Evolutionary conservation across 192 early-diverging fungal species (phyloP), one percentile per base, ranked within the genome.

Genomic region (Umbelopsis isabellina): DNA sequence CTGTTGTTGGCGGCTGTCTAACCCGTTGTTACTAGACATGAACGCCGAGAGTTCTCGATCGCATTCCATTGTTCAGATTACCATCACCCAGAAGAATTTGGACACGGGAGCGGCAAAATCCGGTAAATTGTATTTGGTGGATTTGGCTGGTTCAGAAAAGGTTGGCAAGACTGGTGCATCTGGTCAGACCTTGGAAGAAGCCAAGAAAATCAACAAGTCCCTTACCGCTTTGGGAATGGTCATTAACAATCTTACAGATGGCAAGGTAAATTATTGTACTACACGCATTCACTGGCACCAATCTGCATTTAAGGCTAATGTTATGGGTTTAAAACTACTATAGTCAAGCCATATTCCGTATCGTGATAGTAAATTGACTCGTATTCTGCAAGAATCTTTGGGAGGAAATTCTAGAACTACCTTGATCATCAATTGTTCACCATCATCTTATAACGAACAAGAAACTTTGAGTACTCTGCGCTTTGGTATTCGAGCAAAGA

Each of bases 191-290:
- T 80, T 99, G 30, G 97, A 99, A 80, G 98, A 99, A 73, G 98
- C 98, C 72, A 98, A 98, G 80, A 99, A 96, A 80, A 99, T 99
- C 86, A 99, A 99, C 86, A 97, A 96, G 80, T 97, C 94, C 0
- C 86, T 99, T 9, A 93, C 96, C 11, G 93, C 95, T 1, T 86
- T 99, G 41, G 98, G 98, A 65, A 99, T 97, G 94, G 98, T 99
- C 68, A 99, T 99, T 76, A 99, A 99, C 77, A 90, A 95, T 2
- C 84, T 99, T 66, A 97, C 97, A 0, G 98, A 99, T 78, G 97
- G 97, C 79, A 98, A 98, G 85, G 92, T 91, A 79, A 71, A 70
- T n/a, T 58, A 47, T 46, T 65, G 11, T 61, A 8, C 33, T 53
- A 30, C n/a, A 16, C 23, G 45, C 58, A 15, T 72, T 13, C 46